Conservation (phyloP, 345 rosid species). For the Arabis alpina region DNA sequence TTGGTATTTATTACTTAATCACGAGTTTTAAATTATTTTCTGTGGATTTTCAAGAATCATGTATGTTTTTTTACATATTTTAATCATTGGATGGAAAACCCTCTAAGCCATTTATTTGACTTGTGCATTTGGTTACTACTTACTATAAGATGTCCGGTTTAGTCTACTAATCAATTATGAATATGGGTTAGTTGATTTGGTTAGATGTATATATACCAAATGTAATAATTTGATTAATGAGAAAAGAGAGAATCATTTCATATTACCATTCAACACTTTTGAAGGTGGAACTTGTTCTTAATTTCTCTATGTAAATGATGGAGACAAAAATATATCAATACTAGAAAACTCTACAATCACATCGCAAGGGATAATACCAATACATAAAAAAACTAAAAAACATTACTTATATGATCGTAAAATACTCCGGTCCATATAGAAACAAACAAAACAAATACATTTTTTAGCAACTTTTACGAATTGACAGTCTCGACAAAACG, state of each 20-base stretch:
- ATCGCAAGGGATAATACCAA: background rate
- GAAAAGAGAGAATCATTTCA: too few relatives aligned
- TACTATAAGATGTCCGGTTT: too few relatives aligned
- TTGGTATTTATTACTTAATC: conserved; percentile 6
- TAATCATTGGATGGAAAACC: background rate
- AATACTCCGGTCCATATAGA: too few relatives aligned
- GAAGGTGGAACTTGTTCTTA: background rate
- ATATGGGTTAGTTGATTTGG: too few relatives aligned
- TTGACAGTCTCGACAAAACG: conserved; percentile 8
- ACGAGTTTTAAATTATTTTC: background rate
- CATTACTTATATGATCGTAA: too few relatives aligned
- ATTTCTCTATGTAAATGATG: conserved; percentile 1
- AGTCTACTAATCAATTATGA: too few relatives aligned
- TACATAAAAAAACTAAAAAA: too few relatives aligned
- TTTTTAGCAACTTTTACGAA: background rate
- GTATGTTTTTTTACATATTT: too few relatives aligned
- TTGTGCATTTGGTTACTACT: too few relatives aligned
- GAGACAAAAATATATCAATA: conserved; percentile 18
- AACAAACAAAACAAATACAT: too few relatives aligned
- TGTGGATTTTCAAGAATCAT: conserved; percentile 8
- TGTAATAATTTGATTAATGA: too few relatives aligned
- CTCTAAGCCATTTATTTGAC: background rate
- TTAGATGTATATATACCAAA: too few relatives aligned
- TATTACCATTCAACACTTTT: background rate
- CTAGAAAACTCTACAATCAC: conserved; percentile 18